These are phyloP conservation scores for Populus pruinosa DNA, from an alignment of 345 rosid genomes.

Conservation along the genomic window DNA sequence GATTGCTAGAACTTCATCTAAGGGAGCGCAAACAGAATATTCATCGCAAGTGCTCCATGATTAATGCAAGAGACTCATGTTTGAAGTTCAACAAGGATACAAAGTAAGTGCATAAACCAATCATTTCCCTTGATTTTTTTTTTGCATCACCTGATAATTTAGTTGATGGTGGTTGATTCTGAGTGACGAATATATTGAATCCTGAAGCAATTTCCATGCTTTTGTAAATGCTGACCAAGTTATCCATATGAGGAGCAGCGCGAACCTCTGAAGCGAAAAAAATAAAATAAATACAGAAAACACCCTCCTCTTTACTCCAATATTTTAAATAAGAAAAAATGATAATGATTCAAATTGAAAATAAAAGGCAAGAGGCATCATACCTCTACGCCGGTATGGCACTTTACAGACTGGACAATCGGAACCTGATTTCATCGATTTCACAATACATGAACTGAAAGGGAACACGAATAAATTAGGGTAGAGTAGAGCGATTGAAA, in stretches of 20 bases:
- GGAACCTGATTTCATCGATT: constrained; percentile 71
- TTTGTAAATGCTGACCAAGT: constrained; percentile 76
- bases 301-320: background rate
- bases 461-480: background rate
- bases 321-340: background rate
- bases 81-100: background rate
- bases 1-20: background rate
- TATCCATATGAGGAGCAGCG: constrained; percentile 92
- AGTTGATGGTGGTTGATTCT: constrained; percentile 28
- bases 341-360: background rate
- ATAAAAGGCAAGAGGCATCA: background rate
- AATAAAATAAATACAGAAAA: background rate
- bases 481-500: background rate
- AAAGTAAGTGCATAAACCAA: background rate
- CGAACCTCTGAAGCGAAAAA: constrained; percentile 59
- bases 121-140: background rate
- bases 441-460: constrained; percentile 64
- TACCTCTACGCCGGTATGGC: constrained; percentile 77
- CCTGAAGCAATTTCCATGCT: constrained; percentile 89
- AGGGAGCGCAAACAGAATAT: background rate
- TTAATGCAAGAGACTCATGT: background rate
- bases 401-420: constrained; percentile 82
- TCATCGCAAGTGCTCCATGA: background rate
- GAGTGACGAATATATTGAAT: constrained; percentile 54
- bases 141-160: constrained; percentile 44